phyloP scores from a whole-genome alignment of 768 basidiomycete species.

The Pleurotus giganteus region DNA sequence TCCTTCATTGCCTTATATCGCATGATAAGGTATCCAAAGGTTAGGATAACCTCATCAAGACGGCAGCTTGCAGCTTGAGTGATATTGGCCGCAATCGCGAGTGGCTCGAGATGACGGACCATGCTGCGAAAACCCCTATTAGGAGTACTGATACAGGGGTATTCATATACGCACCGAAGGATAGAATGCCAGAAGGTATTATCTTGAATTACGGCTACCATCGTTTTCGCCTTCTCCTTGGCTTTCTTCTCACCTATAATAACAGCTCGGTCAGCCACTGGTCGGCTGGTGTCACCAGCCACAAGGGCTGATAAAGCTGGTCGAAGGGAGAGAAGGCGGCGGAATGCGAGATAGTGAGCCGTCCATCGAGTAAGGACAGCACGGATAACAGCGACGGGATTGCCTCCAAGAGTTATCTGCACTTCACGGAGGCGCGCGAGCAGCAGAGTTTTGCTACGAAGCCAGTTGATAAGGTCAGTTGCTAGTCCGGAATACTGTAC shows the following conservation, averaged over 20 bases:
- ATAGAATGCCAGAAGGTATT: conserved; percentile 27
- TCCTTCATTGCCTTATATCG: conserved; percentile 15
- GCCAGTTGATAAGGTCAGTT: neutral
- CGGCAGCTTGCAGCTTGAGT: conserved; percentile 20
- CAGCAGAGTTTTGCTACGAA: neutral
- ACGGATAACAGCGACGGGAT: conserved; percentile 23
- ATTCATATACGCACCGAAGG: conserved; percentile 18
- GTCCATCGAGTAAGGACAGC: conserved; percentile 36
- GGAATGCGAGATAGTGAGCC: conserved; percentile 32
- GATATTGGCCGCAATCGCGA: conserved; percentile 24
- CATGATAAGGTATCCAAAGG: conserved; percentile 19
- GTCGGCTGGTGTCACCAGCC: conserved; percentile 15
- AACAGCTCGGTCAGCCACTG: neutral
- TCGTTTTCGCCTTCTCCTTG: conserved; percentile 22
- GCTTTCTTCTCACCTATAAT: conserved; percentile 22
- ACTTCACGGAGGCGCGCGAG: neutral
- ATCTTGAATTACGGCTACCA: conserved; percentile 26
- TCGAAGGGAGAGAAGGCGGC: conserved; percentile 25
- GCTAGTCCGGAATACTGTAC: neutral
- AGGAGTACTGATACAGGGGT: no score
- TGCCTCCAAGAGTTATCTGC: neutral
- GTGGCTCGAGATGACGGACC: conserved; percentile 20
- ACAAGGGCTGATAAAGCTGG: conserved; percentile 17
- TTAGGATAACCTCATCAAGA: conserved; percentile 23
- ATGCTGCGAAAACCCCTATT: neutral